Conservation (phyloP, 768 basidiomycete genomes). For the Neoboletus magnificus region DNA sequence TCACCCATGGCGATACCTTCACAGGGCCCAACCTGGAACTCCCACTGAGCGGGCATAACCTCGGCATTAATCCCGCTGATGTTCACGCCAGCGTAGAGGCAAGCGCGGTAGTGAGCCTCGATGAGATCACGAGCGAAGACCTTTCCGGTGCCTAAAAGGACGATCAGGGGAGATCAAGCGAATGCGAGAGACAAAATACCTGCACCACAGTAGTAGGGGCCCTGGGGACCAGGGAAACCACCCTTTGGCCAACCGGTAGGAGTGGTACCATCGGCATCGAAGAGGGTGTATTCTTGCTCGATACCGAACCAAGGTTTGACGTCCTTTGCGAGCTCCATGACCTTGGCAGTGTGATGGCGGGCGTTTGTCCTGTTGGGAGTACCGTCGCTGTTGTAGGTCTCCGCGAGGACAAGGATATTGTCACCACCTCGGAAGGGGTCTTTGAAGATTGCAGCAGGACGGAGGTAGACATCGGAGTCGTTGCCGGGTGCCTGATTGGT, state of each 20-base stretch:
- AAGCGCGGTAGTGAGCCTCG: slow-evolving; percentile 98
- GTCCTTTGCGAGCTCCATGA: slow-evolving; percentile 90
- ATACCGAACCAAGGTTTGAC: slow-evolving; percentile 92
- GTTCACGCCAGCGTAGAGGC: slow-evolving; percentile 92
- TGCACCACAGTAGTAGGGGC: slow-evolving; percentile 99
- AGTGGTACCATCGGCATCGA: slow-evolving; percentile 77
- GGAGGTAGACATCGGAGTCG: slow-evolving; percentile 98
- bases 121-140: slow-evolving; percentile 98
- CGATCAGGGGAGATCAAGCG: slow-evolving; percentile 2
- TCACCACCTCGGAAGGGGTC: slow-evolving; percentile 99
- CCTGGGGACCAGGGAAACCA: slow-evolving; percentile 99
- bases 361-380: slow-evolving; percentile 96
- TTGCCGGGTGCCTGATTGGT: slow-evolving; percentile 95
- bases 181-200: slow-evolving; percentile 42
- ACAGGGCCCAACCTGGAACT: slow-evolving; percentile 99
- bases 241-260: slow-evolving; percentile 98
- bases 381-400: slow-evolving; percentile 98
- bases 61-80: slow-evolving; percentile 99
- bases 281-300: slow-evolving; percentile 98
- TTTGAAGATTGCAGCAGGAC: slow-evolving; percentile 95
- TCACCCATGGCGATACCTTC: slow-evolving; percentile 98
- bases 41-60: slow-evolving; percentile 99
- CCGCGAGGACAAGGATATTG: slow-evolving; percentile 96
- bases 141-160: slow-evolving; percentile 78
- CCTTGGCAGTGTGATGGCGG: slow-evolving; percentile 91